Percentiles rank a stretch among this genome's conserved stretches.
Evolutionary conservation across 106 monocot genomes (phyloP).

Genomic region (Triglochin maritima): DNA sequence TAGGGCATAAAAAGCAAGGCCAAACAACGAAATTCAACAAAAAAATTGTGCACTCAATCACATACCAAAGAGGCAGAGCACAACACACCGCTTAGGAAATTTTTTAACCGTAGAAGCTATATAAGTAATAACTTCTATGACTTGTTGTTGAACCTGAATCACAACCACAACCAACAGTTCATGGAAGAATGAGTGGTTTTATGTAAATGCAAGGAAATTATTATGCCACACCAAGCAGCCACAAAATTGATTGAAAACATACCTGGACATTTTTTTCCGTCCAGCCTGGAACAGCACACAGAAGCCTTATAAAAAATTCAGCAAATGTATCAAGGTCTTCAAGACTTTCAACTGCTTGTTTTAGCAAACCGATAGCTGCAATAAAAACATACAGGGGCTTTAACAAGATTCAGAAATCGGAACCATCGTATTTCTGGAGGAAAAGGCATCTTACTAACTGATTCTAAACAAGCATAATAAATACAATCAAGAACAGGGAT

Average conservation of each 20-base stretch:
- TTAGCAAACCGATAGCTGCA: slow-evolving; percentile 72
- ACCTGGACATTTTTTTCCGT: slow-evolving; percentile 98
- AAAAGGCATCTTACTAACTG: too few species aligned
- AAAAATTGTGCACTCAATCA: background rate
- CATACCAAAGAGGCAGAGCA: slow-evolving; percentile 76
- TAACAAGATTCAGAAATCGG: too few species aligned
- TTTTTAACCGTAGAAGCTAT: slow-evolving; percentile 75
- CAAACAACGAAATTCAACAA: background rate
- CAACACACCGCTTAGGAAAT: slow-evolving; percentile 84
- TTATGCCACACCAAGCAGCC: too few species aligned
- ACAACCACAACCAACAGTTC: background rate
- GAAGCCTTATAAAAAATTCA: slow-evolving; percentile 75
- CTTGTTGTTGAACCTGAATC: slow-evolving; percentile 89
- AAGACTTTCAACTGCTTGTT: slow-evolving; percentile 70
- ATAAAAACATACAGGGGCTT: background rate
- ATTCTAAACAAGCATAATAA: background rate
- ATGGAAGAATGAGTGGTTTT: too few species aligned
- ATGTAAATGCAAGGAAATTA: too few species aligned
- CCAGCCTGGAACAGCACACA: slow-evolving; percentile 98
- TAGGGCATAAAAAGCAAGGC: background rate
- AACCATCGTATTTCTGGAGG: too few species aligned
- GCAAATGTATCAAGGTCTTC: slow-evolving; percentile 59
- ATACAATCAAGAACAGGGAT: background rate
- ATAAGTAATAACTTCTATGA: slow-evolving; percentile 75
- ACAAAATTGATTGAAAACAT: slow-evolving; percentile 6